These are phyloP conservation scores for Monascus ruber DNA, from an alignment of 2,329 filamentous ascomycete genomes.

Conservation along the genomic window DNA sequence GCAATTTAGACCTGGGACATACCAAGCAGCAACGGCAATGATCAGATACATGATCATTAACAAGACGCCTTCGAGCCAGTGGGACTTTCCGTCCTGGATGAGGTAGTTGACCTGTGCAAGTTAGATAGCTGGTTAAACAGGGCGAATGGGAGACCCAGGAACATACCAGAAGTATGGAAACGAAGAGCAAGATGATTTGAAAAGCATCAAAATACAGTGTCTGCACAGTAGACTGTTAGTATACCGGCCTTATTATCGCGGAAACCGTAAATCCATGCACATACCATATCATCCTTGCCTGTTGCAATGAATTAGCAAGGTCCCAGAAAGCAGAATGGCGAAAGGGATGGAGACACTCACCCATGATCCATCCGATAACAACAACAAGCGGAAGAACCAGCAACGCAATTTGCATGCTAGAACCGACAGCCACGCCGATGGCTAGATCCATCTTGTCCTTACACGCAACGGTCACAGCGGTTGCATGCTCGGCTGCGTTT, in stretches of 20 bases:
- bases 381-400: slow-evolving; percentile 51
- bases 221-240: slow-evolving; percentile 11
- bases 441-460: slow-evolving; percentile 61
- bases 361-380: slow-evolving; percentile 50
- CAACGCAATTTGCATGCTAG: slow-evolving; percentile 54
- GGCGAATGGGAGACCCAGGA: too few relatives aligned
- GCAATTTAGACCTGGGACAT: slow-evolving; percentile 4
- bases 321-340: neutral
- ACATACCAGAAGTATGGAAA: slow-evolving; percentile 37
- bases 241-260: neutral
- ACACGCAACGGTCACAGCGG: slow-evolving; percentile 49
- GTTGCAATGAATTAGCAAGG: slow-evolving; percentile 2
- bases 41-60: slow-evolving; percentile 51
- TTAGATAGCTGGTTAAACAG: too few relatives aligned
- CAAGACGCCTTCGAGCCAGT: slow-evolving; percentile 51
- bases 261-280: neutral
- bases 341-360: slow-evolving; percentile 9
- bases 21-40: slow-evolving; percentile 51
- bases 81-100: slow-evolving; percentile 48
- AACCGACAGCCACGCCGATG: slow-evolving; percentile 55
- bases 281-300: slow-evolving; percentile 46
- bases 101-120: slow-evolving; percentile 46
- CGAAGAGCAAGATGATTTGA: slow-evolving; percentile 59
- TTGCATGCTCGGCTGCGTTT: slow-evolving; percentile 56
- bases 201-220: slow-evolving; percentile 79